These are phyloP conservation scores for Colletotrichum tabaci DNA, from an alignment of 2,329 filamentous ascomycete species.

Conservation along the genomic window DNA sequence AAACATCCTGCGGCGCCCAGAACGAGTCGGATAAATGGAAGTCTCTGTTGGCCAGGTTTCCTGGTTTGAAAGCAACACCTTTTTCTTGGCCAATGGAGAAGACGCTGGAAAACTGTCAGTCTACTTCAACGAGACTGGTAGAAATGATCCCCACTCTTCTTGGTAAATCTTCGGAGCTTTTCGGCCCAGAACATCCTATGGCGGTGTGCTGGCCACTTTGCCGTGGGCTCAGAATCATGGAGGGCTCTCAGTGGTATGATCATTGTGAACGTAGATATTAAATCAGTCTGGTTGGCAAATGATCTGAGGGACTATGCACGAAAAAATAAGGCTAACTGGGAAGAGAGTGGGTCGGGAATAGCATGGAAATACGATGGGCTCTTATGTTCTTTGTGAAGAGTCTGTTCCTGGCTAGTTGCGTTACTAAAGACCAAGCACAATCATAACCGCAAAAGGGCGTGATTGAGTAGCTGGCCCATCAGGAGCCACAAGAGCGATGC, in stretches of 20 bases:
- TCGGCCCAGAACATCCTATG: neutral
- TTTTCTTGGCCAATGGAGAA: neutral
- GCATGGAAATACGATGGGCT: neutral
- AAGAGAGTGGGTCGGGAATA: neutral
- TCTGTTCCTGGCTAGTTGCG: neutral
- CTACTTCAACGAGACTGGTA: neutral
- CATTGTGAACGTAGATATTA: neutral
- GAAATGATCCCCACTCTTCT: neutral
- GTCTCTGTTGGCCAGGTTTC: neutral
- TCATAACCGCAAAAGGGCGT: neutral
- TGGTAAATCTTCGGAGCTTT: neutral
- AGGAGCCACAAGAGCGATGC: neutral
- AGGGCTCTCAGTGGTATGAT: neutral
- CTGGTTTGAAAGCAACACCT: neutral
- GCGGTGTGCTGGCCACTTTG: neutral
- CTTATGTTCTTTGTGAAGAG: neutral
- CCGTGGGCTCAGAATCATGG: neutral
- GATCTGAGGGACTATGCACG: neutral
- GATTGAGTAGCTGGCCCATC: neutral
- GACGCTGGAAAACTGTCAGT: neutral
- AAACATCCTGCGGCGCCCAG: neutral
- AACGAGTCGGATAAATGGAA: neutral
- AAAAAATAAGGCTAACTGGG: neutral
- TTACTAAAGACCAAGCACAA: neutral
- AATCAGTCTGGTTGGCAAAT: neutral